Percentiles rank a stretch among this genome's conserved stretches.
Evolutionary conservation across 495 filamentous ascomycete genomes (phyloP).

Genomic region (Penicillium bovifimosum): DNA sequence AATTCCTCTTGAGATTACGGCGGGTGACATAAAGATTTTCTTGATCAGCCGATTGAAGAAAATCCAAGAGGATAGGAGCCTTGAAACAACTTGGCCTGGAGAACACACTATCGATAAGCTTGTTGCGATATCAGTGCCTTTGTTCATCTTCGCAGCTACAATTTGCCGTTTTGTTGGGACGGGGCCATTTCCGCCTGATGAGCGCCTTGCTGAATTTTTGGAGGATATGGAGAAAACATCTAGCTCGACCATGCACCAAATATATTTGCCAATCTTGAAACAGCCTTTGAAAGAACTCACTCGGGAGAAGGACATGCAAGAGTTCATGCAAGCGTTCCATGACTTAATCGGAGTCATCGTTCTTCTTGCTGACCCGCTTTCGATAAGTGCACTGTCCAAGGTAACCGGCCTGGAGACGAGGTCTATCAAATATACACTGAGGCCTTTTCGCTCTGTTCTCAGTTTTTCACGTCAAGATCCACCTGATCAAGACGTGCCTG

Average conservation of each 20-base stretch:
- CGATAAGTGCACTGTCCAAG: too few relatives aligned
- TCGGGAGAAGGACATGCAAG: too few relatives aligned
- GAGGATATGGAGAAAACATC: neutral
- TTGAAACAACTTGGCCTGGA: slow-evolving; percentile 35
- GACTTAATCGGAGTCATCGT: too few relatives aligned
- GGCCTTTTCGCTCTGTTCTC: neutral
- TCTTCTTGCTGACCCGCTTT: too few relatives aligned
- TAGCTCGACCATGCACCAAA: too few relatives aligned
- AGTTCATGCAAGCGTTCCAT: too few relatives aligned
- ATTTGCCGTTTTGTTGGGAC: slow-evolving; percentile 20
- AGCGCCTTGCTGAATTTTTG: slow-evolving; percentile 9
- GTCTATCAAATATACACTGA: too few relatives aligned
- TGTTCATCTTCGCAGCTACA: slow-evolving; percentile 26
- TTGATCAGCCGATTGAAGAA: slow-evolving; percentile 16
- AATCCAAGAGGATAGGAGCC: too few relatives aligned
- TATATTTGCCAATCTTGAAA: too few relatives aligned
- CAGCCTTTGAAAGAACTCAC: too few relatives aligned
- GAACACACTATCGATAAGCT: neutral
- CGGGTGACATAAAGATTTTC: slow-evolving; percentile 22
- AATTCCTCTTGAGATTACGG: slow-evolving; percentile 8
- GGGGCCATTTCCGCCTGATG: slow-evolving; percentile 3
- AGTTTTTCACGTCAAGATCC: neutral
- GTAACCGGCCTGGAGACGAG: neutral
- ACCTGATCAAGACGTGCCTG: neutral
- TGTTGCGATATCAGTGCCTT: slow-evolving; percentile 13